Percentiles rank a stretch among this genome's conserved stretches.
These are phyloP conservation scores for Ustilago trichophora DNA, from an alignment of 1,284 basidiomycete genomes.

Conservation along the genomic window DNA sequence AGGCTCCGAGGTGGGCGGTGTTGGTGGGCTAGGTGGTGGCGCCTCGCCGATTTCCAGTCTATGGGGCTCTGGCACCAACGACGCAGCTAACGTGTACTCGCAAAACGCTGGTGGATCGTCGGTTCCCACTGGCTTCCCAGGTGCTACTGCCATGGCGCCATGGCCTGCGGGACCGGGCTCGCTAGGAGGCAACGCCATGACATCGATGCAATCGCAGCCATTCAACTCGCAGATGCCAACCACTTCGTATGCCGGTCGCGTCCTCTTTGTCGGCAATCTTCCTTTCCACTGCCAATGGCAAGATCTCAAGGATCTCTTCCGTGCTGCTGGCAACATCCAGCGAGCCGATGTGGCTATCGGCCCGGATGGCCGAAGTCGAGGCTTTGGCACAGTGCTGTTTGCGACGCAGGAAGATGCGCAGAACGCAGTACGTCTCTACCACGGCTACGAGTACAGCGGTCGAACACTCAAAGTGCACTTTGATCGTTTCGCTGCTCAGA, in stretches of 20 bases:
- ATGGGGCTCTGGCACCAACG: conserved; percentile 10
- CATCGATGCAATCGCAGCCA: conserved; percentile 43
- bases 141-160: conserved; percentile 41
- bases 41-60: conserved; percentile 1
- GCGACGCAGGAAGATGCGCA: conserved; percentile 90
- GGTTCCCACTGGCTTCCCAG: conserved; percentile 47
- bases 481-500: conserved; percentile 69
- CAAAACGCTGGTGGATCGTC: conserved; percentile 33
- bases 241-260: conserved; percentile 61
- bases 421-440: conserved; percentile 74
- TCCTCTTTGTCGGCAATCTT: conserved; percentile 64
- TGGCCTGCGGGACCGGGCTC: conserved; percentile 38
- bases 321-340: conserved; percentile 75
- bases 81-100: conserved; percentile 12
- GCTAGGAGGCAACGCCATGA: conserved; percentile 11
- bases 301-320: conserved; percentile 64
- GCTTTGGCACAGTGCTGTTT: conserved; percentile 91
- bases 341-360: conserved; percentile 92
- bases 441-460: conserved; percentile 81
- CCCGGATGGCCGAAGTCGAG: conserved; percentile 88
- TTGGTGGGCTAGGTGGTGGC: conserved; percentile 2
- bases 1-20: conserved; percentile 25
- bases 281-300: conserved; percentile 66
- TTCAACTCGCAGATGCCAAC: conserved; percentile 38
- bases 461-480: conserved; percentile 84